Evolutionary conservation across 2,329 filamentous ascomycete genomes (phyloP).

Genomic region (Neopestalotiopsis clavispora): DNA sequence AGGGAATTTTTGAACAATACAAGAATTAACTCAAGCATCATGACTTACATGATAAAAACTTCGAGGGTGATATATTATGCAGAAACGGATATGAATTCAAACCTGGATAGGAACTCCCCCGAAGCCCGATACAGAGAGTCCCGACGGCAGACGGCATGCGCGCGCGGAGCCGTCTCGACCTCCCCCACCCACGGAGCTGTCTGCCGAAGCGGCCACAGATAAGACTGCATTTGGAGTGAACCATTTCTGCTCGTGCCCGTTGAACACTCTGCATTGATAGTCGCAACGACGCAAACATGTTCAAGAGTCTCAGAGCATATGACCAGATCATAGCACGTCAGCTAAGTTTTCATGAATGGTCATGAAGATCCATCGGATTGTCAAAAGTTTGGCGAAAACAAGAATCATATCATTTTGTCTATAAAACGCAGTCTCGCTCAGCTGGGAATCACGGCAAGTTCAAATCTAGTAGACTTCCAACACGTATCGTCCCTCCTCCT

Average conservation of each 20-base stretch:
- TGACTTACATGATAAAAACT: background rate
- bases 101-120: background rate
- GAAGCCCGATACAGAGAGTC: background rate
- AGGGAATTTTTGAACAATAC: too few species aligned
- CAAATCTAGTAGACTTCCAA: constrained; percentile 85
- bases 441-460: background rate
- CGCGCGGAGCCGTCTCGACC: constrained; percentile 1
- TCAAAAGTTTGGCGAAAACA: background rate
- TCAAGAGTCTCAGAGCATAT: background rate
- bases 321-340: background rate
- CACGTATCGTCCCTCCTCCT: constrained; percentile 93
- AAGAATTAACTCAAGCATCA: background rate
- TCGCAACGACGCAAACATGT: too few species aligned
- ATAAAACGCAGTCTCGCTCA: constrained; percentile 6
- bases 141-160: constrained; percentile 14
- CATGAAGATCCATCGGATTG: background rate
- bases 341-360: background rate
- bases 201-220: constrained; percentile 2
- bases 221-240: background rate
- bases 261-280: too few species aligned
- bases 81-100: background rate
- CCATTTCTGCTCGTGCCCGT: too few species aligned
- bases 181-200: background rate
- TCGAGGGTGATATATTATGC: background rate
- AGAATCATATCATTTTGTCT: background rate